Evolutionary conservation across 192 early-diverging fungal genomes (phyloP), one percentile per base, ranked within the genome.

Genomic region (Backusella macrospora): DNA sequence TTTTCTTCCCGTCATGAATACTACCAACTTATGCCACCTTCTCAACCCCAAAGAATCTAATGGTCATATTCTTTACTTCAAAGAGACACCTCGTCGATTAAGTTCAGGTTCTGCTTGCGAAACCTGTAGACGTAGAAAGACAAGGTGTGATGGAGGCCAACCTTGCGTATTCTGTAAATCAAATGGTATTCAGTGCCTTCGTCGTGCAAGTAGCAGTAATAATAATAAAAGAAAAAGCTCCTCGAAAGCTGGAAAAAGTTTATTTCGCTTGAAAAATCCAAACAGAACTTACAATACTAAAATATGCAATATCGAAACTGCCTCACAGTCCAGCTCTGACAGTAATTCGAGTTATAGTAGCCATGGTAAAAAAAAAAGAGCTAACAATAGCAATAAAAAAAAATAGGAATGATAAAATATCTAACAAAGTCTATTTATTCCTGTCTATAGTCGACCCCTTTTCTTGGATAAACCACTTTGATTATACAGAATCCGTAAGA

Each of bases 41-140:
- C 52, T 59, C 21, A 59, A 59, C 21, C 52, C 52, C 52, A 59
- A 59, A 59, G 52, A 59, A 59, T 59, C 52, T 12, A 59, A 59
- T 59, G 52, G 52, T 59, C 21, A 59, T 12, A 59, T 59, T 59
- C 21, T 59, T 59, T 59, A 59, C 13, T 59, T 26, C 12, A 59
- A 59, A 26, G 52, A 59, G 52, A 59, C 52, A 26, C 63, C 70
- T 14, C 75, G 73, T 34, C 75, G 80, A 4, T 49, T 81, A 14
- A 77, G 75, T 40, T 77, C 75, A 45, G 80, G 80, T 15, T 81
- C 73, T 34, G 80, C 80, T 13, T 81, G 80, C 68, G 80, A 81
- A 59, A 77, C 80, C 12, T 81, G 80, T 64, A 72, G 80, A 26
- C 66, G 72, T 42, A 55, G 80, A 39, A 81, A 81, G 34, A 81